A percentile compares a stretch with the other conserved stretches of the same genome.
These are phyloP conservation scores for Thyridium curvatum DNA, from an alignment of 2,329 filamentous ascomycete species.

Conservation along the genomic window DNA sequence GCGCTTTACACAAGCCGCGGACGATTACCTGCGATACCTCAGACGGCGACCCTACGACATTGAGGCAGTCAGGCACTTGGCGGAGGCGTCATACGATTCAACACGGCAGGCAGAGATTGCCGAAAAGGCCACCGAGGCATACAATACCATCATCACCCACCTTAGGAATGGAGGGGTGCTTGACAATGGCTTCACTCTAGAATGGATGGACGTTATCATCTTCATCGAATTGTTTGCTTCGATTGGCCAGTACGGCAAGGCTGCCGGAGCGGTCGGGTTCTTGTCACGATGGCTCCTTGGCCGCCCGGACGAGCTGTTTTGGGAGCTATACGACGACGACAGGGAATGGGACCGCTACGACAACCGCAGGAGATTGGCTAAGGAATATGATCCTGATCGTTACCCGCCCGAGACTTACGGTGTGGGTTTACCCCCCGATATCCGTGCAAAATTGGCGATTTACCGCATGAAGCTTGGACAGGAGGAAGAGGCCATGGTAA, in stretches of 20 bases:
- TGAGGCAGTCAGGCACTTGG: constrained; percentile 46
- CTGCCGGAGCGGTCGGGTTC: constrained; percentile 62
- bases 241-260: constrained; percentile 55
- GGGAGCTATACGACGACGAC: constrained; percentile 73
- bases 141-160: constrained; percentile 39
- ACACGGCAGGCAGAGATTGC: constrained; percentile 34
- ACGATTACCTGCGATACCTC: constrained; percentile 50
- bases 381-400: constrained; percentile 50
- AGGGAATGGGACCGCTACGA: constrained; percentile 82
- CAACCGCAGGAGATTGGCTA: constrained; percentile 56
- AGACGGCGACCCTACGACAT: constrained; percentile 47
- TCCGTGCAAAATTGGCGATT: constrained; percentile 77
- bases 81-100: constrained; percentile 49
- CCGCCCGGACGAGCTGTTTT: constrained; percentile 65
- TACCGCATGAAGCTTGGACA: constrained; percentile 70
- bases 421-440: constrained; percentile 66
- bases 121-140: constrained; percentile 39
- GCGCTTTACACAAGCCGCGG: constrained; percentile 44
- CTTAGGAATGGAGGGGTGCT: constrained; percentile 23
- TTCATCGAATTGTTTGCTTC: constrained; percentile 76
- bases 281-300: constrained; percentile 79
- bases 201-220: constrained; percentile 80
- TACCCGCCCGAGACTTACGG: constrained; percentile 61
- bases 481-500: constrained; percentile 60
- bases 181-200: constrained; percentile 30